Evolutionary conservation across 2,329 filamentous ascomycete genomes (phyloP).

Genomic region (Thermoascus crustaceus): DNA sequence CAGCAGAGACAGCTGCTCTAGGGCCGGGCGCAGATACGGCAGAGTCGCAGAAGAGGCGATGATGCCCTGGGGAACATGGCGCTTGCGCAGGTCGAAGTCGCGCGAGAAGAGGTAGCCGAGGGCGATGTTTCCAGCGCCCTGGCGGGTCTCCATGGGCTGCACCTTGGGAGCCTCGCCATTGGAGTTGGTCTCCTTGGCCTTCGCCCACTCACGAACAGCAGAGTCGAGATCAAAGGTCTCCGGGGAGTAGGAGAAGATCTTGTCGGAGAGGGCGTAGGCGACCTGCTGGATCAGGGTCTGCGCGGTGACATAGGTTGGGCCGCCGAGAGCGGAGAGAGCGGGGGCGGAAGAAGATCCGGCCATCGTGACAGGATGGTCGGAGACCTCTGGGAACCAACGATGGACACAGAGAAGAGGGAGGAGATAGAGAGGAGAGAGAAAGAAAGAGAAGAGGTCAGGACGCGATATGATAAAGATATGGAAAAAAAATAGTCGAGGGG

Average conservation of each 20-base stretch:
- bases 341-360: slow-evolving; percentile 31
- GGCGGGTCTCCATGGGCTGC: slow-evolving; percentile 73
- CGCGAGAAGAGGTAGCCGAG: slow-evolving; percentile 96
- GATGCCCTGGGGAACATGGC: slow-evolving; percentile 83
- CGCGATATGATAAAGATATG: slow-evolving; percentile 4
- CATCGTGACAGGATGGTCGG: slow-evolving; percentile 18
- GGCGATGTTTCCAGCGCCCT: slow-evolving; percentile 82
- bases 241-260: slow-evolving; percentile 93
- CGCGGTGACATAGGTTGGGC: slow-evolving; percentile 85
- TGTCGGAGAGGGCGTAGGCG: slow-evolving; percentile 89
- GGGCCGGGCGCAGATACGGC: slow-evolving; percentile 66
- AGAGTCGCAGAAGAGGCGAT: slow-evolving; percentile 79
- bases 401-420: too few species aligned
- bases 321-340: slow-evolving; percentile 56
- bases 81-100: slow-evolving; percentile 87
- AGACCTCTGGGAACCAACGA: too few species aligned
- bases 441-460: slow-evolving; percentile 2
- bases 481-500: slow-evolving; percentile 4
- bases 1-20: slow-evolving; percentile 86
- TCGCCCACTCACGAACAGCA: slow-evolving; percentile 70
- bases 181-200: slow-evolving; percentile 63
- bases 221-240: slow-evolving; percentile 86
- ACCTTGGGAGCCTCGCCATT: slow-evolving; percentile 73
- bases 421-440: neutral
- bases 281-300: slow-evolving; percentile 94